Percentiles rank a stretch among this genome's conserved stretches.
These are phyloP conservation scores for Casuarina glauca DNA, from an alignment of 306 rosid genomes.

Conservation along the genomic window DNA sequence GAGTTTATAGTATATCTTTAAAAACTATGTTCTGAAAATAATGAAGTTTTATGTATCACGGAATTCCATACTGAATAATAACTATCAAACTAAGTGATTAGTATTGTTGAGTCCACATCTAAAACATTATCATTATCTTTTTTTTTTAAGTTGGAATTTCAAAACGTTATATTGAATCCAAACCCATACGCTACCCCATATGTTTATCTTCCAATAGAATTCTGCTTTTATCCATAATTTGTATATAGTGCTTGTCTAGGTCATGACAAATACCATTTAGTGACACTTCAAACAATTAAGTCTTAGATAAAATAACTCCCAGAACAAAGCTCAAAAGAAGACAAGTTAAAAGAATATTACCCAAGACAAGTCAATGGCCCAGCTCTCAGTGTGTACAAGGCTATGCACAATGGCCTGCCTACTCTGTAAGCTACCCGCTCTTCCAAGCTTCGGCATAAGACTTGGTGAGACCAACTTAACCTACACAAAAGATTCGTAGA, in stretches of 20 bases:
- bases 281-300: background rate
- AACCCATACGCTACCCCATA: too few species aligned
- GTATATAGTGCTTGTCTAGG: background rate
- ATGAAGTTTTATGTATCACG: too few species aligned
- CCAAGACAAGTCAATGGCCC: constrained; percentile 96
- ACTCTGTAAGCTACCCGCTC: constrained; percentile 91
- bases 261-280: background rate
- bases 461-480: constrained; percentile 72
- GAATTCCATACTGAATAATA: too few species aligned
- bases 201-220: background rate
- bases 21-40: background rate
- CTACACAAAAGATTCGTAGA: constrained; percentile 28
- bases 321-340: background rate
- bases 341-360: constrained; percentile 33
- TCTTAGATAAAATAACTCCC: background rate
- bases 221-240: background rate
- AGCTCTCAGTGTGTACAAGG: constrained; percentile 83
- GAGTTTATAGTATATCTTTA: background rate
- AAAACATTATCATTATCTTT: too few species aligned
- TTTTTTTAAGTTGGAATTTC: too few species aligned
- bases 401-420: constrained; percentile 84
- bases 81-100: too few species aligned
- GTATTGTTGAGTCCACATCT: too few species aligned
- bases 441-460: constrained; percentile 92
- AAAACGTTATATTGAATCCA: too few species aligned